Evolutionary conservation across 306 rosid genomes (phyloP), one percentile per base, ranked within the genome.

Genomic region (Comarum palustre): DNA sequence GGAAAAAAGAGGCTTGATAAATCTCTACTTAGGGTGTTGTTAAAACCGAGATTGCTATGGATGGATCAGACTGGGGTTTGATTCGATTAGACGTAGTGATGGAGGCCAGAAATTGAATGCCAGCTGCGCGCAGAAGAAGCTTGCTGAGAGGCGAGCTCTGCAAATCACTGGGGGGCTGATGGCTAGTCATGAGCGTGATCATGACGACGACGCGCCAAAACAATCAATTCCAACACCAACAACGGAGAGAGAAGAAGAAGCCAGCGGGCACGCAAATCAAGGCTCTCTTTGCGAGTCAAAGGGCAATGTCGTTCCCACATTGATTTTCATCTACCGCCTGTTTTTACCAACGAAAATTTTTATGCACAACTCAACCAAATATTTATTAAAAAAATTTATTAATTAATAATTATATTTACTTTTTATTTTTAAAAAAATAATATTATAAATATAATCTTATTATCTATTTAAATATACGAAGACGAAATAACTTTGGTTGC

Each of bases 181-280:
- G 17, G 39, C 39, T 59, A 59, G 65, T 59, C 65, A 15, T 59
- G 65, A 59, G 41, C 20, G 22, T 29, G 22, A 59, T 29, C 41
- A 59, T 31, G 65, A 59, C 32, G 36, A 25, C 36, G 36, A 27
- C 5, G 60, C 60, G 31, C 60, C 31, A 54, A 20, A 51, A 19
- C 27, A 51, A 51, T 51, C 22, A 51, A 50, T 1, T 19, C 24
- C 3, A 46, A 15, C 51, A 46, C 51, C 20, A 16, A 47, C 52
- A 16, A 42, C 3, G 2, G 0, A 43, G 19, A 43, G 5, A 39
- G 42, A 39, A 45, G 50, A 45, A 14, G 50, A 12, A 43, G 36
- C 52, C 62, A 69, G 52, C n/a, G 41, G 91, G 93, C 93, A 89
- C 96, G 81, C 89, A 87, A 72, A 41, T 81, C 75, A 82, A 91